Base-by-base conservation (phyloP, 805 yeast genomes). In the Candida wancherniae region DNA sequence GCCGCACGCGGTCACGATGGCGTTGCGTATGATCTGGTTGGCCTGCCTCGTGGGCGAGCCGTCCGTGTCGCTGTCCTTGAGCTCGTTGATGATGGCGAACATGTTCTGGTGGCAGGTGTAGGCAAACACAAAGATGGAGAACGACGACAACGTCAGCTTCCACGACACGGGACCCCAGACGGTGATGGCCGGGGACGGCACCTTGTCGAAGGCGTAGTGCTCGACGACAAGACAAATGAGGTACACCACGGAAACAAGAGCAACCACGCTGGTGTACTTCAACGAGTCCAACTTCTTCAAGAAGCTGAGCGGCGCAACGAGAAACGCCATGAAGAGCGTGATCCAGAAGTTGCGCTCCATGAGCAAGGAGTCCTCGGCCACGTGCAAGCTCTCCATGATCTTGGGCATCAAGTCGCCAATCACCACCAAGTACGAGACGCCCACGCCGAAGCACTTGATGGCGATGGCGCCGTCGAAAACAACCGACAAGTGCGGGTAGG, bases 61-160 rank as follows among this genome's bases (percentile, higher is more conserved):
- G 20, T 45, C 54, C 3, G 20, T 39, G 6, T 55, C 67, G 44
- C 45, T 46, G n/a, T 61, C 58, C 32, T 53, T 44, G 40, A 82
- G 61, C 54, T 84, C 94, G 48, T 80, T 78, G 47, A 80, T 73
- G 31, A 84, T 80, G 7, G 86, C 77, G 51, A 79, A 81, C 67
- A 83, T 75, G 55, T 82, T 84, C 60, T 84, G 90, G 37, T 82
- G 82, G 29, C 92, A 86, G 1, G 90, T 82, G 55, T 72, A 84
- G 1, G 94, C 92, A 56, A 84, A 80, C 9, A 84, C 79, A 21
- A 83, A 71, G 34, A 84, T 79, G 15, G 84, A 82, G 47, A 84
- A 78, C 6, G 86, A 75, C 15, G 81, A 69, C 36, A 80, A 58
- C 48, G 54, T 70, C 42, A 27, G 56, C 51, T 47, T 53, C 44